These are phyloP conservation scores for Fraxinus velutina DNA, from an alignment of 305 asterid species.

Conservation along the genomic window DNA sequence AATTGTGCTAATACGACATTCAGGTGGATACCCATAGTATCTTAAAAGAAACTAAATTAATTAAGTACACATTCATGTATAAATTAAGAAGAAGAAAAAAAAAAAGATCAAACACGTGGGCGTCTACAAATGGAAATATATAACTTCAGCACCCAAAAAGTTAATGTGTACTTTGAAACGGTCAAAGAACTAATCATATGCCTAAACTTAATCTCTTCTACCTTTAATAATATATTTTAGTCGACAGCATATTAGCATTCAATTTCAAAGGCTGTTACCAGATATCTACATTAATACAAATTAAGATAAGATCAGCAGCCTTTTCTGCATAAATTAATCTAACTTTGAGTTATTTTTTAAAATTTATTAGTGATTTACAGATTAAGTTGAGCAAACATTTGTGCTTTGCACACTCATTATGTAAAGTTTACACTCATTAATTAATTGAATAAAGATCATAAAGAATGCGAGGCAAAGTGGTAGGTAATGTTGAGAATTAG, in stretches of 20 bases:
- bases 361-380: not conserved
- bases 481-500: not conserved
- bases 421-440: conserved; percentile 12
- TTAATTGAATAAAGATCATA: not conserved
- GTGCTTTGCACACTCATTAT: conserved; percentile 36
- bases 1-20: conserved; percentile 32
- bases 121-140: too few relatives aligned
- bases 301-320: conserved; percentile 14
- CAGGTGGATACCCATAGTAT: conserved; percentile 10
- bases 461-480: not conserved
- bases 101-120: conserved; percentile 18
- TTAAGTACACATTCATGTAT: not conserved
- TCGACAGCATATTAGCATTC: not conserved
- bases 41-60: not conserved
- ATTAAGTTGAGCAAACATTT: conserved; percentile 25
- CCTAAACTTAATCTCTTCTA: conserved; percentile 9
- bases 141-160: conserved; percentile 26
- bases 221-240: not conserved
- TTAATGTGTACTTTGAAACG: conserved; percentile 38
- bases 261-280: not conserved
- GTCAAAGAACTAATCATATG: conserved; percentile 17
- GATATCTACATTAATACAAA: conserved; percentile 6
- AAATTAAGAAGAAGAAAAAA: not conserved
- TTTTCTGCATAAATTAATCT: conserved; percentile 24
- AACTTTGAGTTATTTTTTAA: conserved; percentile 24